Evolutionary conservation across 345 rosid species (phyloP).

Genomic region (Moringa oleifera): DNA sequence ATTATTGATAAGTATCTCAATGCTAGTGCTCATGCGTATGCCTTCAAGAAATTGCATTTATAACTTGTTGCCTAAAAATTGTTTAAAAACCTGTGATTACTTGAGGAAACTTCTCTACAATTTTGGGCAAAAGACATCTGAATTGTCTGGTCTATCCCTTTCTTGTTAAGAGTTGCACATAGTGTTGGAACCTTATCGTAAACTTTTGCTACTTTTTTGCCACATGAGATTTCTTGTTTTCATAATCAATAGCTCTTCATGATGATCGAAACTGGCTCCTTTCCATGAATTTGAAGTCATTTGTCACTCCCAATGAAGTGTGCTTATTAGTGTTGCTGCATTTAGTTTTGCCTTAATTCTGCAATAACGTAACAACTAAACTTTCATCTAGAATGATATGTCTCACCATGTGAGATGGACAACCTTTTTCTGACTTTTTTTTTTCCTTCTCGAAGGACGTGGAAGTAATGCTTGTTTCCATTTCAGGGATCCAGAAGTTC

Average conservation of each 20-base stretch:
- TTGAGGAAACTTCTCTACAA: no score
- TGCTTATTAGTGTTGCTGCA: not conserved
- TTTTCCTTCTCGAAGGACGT: not conserved
- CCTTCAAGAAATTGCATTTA: no score
- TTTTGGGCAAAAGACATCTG: not conserved
- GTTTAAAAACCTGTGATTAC: not conserved
- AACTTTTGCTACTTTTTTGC: not conserved
- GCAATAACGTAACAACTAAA: not conserved
- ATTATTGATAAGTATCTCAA: not conserved
- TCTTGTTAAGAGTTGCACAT: not conserved
- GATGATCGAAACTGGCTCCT: no score
- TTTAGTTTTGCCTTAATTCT: not conserved
- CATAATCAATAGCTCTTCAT: no score
- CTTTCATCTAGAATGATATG: not conserved
- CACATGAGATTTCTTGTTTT: not conserved
- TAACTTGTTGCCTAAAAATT: no score
- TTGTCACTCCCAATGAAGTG: not conserved
- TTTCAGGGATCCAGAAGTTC: conserved; percentile 77
- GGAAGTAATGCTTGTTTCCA: not conserved
- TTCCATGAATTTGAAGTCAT: no score
- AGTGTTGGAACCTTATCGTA: not conserved
- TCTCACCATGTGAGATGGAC: not conserved
- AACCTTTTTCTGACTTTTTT: not conserved
- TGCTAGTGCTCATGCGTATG: no score
- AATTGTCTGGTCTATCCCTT: not conserved